Base-by-base conservation (phyloP, 1,284 basidiomycete species). In the Moesziomyces sp. region DNA sequence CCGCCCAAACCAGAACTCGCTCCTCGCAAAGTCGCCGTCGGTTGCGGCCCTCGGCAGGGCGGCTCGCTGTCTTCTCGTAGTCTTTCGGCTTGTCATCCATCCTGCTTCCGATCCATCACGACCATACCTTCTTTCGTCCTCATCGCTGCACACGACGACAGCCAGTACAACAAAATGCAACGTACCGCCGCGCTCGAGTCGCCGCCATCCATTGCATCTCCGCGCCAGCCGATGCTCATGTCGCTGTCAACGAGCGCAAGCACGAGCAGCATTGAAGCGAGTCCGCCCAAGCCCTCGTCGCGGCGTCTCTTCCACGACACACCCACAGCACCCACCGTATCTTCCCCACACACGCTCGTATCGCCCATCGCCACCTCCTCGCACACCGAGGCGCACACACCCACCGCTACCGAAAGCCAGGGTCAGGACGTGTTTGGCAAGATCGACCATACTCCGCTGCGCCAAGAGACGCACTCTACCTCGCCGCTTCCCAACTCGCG, bases 401-500 rank as follows among this genome's bases (percentile, higher is more conserved):
- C 62, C 19, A 71, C 58, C 3, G 52, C 54, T 8, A 11, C 24
- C 26, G 45, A 23, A 9, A 13, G 16, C 19, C 43, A 53, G 6
- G 52, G 52, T 11, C 63, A 63, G 11, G 69, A 72, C 46, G 69
- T 72, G 0, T 72, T 72, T 38, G 69, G 69, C 23, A 63, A 67
- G 43, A 72, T 72, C 34, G 63, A 72, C 35, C 69, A 72, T 18
- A 72, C 69, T 0, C 69, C 69, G 10, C 34, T 72, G 7, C 55
- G 69, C 10, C 63, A 72, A 28, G 63, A 72, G 19, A 66, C 62
- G 19, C 56, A 72, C 43, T 72, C 69, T 11, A 72, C 69, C 21
- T 72, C 63, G n/a, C 69, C 69, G 0, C 56, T 72, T 3, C 69
- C 69, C 46, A 72, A 72, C 42, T 72, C 63, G 18, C 44, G 63